phyloP scores from a whole-genome alignment of 305 asterid genomes.

The Solanum hybrid region DNA sequence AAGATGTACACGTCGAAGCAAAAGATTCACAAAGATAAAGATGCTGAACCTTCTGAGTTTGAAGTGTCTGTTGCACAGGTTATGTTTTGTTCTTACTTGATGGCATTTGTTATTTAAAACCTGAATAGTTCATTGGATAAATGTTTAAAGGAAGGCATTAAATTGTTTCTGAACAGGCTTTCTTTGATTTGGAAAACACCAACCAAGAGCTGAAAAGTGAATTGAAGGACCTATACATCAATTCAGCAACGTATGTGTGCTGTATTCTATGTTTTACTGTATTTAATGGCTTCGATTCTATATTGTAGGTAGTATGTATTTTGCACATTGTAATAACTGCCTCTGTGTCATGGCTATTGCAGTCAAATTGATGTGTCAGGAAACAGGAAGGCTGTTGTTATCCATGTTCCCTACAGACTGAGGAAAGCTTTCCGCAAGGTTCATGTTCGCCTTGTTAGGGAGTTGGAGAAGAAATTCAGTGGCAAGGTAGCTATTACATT shows the following conservation, averaged over 20 bases:
- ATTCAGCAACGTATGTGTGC: conserved; percentile 19
- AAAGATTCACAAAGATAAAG: conserved; percentile 34
- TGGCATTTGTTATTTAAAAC: background rate
- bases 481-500: conserved; percentile 20
- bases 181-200: conserved; percentile 35
- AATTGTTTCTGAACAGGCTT: conserved; percentile 16
- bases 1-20: conserved; percentile 28
- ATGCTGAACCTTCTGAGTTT: conserved; percentile 33
- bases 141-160: background rate
- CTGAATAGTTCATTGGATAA: background rate
- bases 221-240: conserved; percentile 31
- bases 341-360: background rate
- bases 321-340: background rate
- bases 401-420: conserved; percentile 35
- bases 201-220: conserved; percentile 38
- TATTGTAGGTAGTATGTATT: background rate
- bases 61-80: conserved; percentile 42
- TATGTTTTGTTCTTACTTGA: background rate
- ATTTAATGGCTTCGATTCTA: background rate
- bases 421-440: conserved; percentile 38
- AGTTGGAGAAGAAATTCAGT: conserved; percentile 42
- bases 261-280: background rate
- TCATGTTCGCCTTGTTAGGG: conserved; percentile 36
- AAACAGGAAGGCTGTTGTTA: conserved; percentile 31
- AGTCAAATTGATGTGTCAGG: conserved; percentile 38